Base-by-base conservation (phyloP, 257 asterid genomes). In the Solanum tacnaense region DNA sequence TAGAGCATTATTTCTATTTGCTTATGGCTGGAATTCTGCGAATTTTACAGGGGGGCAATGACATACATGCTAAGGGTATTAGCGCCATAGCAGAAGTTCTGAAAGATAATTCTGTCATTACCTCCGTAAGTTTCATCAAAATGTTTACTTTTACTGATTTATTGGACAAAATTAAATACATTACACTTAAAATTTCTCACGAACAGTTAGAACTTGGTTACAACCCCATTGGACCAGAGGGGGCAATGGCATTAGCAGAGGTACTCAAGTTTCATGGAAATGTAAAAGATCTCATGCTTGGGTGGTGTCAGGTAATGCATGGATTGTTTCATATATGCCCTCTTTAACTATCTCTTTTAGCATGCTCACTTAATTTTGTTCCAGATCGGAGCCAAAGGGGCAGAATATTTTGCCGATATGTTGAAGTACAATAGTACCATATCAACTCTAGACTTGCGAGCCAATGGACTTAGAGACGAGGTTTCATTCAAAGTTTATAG, bases 171-270 rank as follows among this genome's bases (percentile, higher is more conserved):
- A 10, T 29, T 73, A 9, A 67, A 70, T 32, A 72, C 5, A 11
- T 38, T 65, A 27, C 16, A 65, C 52, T 34, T 60, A 56, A 34
- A 85, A 15, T 84, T 86, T 85, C 36, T 75, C 58, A 62, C 84
- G 29, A 82, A 83, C 93, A 97, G 98, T 93, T 97, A 93, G 99
- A 96, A 92, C 88, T 97, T 88, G 98, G 98, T 90, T 97, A 96
- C 90, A 97, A 97, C 90, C 99, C 99, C 72, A 94, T 97, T 58
- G 98, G 99, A 38, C 96, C 99, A 56, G 98, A 94, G 38, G 99
- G 98, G 46, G 98, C 95, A 49, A 95, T 94, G 97, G 95, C 95
- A 74, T 88, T 95, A 90, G 98, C 98, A 36, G 98, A 95, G 89
- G 94, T 96, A 91, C 98, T 97, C 60, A 97, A 97, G 88, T 97